Percentiles rank a stretch among this genome's conserved stretches.
phyloP scores from a whole-genome alignment of 208 protist species.

The Trypanosoma theileri region DNA sequence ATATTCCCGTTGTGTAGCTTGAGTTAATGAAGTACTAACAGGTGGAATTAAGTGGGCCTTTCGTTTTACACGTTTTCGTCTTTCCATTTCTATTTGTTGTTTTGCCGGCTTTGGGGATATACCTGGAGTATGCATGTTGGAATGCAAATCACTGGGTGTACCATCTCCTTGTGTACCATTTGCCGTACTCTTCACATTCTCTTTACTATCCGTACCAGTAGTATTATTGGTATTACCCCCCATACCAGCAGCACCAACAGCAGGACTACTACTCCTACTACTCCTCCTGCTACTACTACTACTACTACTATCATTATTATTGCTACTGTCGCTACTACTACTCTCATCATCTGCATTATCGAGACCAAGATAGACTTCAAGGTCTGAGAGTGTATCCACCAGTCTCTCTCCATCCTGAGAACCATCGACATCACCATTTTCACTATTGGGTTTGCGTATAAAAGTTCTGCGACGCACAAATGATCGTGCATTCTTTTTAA shows the following conservation, averaged over 20 bases:
- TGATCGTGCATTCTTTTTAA: constrained; percentile 14
- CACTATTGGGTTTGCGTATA: background rate
- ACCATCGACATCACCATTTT: background rate
- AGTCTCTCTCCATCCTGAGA: constrained; percentile 5
- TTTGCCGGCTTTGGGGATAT: background rate
- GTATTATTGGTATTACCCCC: background rate
- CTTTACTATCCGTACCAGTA: background rate
- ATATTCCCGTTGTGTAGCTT: constrained; percentile 20
- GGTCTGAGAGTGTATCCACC: constrained; percentile 29
- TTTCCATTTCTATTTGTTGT: background rate
- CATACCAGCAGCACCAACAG: background rate
- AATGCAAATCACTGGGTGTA: too few relatives aligned
- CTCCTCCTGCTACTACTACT: too few relatives aligned
- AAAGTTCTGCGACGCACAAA: background rate
- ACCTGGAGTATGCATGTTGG: background rate
- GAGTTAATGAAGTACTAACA: constrained; percentile 5
- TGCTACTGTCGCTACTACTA: background rate
- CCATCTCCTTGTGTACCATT: too few relatives aligned
- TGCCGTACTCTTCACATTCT: too few relatives aligned
- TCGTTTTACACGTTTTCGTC: constrained; percentile 6
- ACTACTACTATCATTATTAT: too few relatives aligned
- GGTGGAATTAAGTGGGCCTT: constrained; percentile 22
- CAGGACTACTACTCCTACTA: too few relatives aligned
- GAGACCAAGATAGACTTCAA: constrained; percentile 31
- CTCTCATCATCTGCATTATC: constrained; percentile 31